phyloP scores from a whole-genome alignment of 2,329 filamentous ascomycete genomes.

The Coleophoma eucalyptorum region DNA sequence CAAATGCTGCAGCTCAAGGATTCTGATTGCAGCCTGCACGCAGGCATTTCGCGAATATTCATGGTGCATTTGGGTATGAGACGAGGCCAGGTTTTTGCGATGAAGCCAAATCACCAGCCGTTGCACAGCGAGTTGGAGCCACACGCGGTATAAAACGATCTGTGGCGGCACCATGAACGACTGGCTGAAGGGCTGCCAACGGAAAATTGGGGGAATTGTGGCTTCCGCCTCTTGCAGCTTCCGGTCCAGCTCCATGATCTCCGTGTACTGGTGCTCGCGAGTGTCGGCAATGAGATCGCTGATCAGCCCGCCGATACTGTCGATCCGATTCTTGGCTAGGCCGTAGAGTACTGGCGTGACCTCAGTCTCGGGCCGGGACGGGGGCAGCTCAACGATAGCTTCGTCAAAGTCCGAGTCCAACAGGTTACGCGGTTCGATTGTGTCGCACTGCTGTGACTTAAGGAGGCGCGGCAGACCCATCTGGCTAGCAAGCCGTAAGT shows the following conservation, averaged over 20 bases:
- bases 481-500: constrained; percentile 61
- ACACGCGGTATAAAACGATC: constrained; percentile 47
- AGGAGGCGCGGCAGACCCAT: constrained; percentile 64
- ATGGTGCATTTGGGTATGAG: constrained; percentile 37
- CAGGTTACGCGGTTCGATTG: constrained; percentile 55
- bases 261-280: constrained; percentile 39
- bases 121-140: constrained; percentile 45
- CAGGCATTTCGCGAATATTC: constrained; percentile 48
- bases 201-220: constrained; percentile 43
- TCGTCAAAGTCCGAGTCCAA: constrained; percentile 61
- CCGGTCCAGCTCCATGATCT: constrained; percentile 44
- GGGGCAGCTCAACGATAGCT: constrained; percentile 48
- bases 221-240: constrained; percentile 40
- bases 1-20: constrained; percentile 42
- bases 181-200: constrained; percentile 40
- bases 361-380: constrained; percentile 48
- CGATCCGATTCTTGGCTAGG: constrained; percentile 43
- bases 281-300: constrained; percentile 44
- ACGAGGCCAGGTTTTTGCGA: constrained; percentile 43
- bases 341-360: constrained; percentile 54
- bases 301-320: constrained; percentile 44
- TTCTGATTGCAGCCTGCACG: constrained; percentile 41
- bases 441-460: constrained; percentile 58
- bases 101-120: constrained; percentile 51
- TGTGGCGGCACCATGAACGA: constrained; percentile 41